phyloP scores from a whole-genome alignment of 1,139 yeast species.

The Debaryomyces nepalensis region DNA sequence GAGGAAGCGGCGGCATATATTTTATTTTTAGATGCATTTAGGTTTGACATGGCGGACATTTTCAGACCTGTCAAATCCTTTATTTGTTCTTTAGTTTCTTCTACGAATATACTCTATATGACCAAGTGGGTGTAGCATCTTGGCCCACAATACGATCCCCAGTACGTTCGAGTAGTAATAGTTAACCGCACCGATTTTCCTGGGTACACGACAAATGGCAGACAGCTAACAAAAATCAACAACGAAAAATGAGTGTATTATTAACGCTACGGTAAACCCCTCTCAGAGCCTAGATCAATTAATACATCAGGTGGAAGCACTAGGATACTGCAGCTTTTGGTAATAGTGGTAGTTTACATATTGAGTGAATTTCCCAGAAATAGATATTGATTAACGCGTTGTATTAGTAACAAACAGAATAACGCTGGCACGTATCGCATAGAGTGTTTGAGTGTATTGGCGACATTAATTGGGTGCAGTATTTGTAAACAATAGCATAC shows the following conservation, averaged over 20 bases:
- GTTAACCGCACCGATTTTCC: conserved; percentile 10
- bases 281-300: conserved; percentile 2
- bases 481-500: conserved; percentile 6
- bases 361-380: not conserved
- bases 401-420: conserved; percentile 1
- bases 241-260: conserved; percentile 8
- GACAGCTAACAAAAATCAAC: conserved; percentile 9
- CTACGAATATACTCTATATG: not conserved
- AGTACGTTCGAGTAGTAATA: not conserved
- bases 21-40: no score
- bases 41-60: no score
- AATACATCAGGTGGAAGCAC: conserved; percentile 1
- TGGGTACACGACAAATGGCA: conserved; percentile 11
- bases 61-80: no score
- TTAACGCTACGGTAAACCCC: conserved; percentile 1
- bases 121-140: not conserved
- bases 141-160: not conserved
- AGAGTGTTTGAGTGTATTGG: conserved; percentile 4
- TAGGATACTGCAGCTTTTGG: not conserved
- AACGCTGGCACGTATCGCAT: conserved; percentile 5
- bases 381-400: conserved; percentile 7
- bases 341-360: conserved; percentile 5
- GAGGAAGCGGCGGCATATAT: no score
- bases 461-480: conserved; percentile 2
- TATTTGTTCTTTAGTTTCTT: not conserved